phyloP scores from a whole-genome alignment of 2,329 filamentous ascomycete genomes.

The Penicillium expansum region DNA sequence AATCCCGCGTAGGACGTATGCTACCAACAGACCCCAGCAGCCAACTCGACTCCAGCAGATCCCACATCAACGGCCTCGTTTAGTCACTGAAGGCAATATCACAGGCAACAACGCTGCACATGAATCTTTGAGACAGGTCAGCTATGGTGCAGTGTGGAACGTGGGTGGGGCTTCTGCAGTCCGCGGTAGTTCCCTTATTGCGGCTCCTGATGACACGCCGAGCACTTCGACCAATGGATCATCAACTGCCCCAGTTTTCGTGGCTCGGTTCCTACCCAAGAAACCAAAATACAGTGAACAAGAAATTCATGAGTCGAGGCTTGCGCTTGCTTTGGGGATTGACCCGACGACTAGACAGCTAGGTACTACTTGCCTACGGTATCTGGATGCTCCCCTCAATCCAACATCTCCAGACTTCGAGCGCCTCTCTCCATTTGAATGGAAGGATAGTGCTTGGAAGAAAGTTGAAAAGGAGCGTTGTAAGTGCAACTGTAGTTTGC shows the following conservation, averaged over 20 bases:
- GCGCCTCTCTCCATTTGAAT: conserved; percentile 34
- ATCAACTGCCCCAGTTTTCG: conserved; percentile 66
- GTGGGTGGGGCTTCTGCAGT: conserved; percentile 68
- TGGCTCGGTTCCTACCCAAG: conserved; percentile 55
- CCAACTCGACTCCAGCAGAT: conserved; percentile 16
- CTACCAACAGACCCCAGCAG: conserved; percentile 12
- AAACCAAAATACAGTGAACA: conserved; percentile 57
- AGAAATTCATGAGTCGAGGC: conserved; percentile 67
- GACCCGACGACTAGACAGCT: conserved; percentile 68
- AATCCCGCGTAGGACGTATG: conserved; percentile 27
- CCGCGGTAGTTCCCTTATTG: conserved; percentile 43
- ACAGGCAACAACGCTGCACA: conserved; percentile 12
- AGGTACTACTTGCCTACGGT: conserved; percentile 51
- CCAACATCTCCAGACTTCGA: conserved; percentile 30
- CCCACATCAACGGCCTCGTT: conserved; percentile 35
- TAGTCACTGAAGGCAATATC: conserved; percentile 30
- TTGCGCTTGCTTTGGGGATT: conserved; percentile 79
- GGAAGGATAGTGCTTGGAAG: conserved; percentile 42
- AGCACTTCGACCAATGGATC: conserved; percentile 66
- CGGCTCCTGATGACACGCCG: conserved; percentile 61
- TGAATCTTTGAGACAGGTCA: conserved; percentile 51
- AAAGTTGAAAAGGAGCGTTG: conserved; percentile 31
- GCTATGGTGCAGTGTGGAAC: conserved; percentile 70
- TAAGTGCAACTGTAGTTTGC: conserved; percentile 27
- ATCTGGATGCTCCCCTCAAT: conserved; percentile 22